Conservation (phyloP, 345 rosid genomes). For the Eutrema japonicum region DNA sequence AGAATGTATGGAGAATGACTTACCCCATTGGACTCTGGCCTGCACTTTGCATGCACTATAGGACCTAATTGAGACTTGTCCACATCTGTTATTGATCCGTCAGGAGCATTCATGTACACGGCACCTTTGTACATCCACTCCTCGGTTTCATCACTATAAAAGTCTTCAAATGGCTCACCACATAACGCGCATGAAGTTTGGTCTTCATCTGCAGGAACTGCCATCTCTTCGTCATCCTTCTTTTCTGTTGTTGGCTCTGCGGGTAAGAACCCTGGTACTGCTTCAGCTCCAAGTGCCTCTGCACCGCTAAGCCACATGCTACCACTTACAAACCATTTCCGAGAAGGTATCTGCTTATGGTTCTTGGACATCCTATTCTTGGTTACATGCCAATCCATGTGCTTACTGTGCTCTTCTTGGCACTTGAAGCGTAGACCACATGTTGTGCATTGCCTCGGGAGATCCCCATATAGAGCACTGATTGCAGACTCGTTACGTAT, state of each 20-base stretch:
- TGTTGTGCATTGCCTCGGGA: slow-evolving; percentile 96
- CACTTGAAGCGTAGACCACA: slow-evolving; percentile 93
- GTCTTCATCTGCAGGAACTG: slow-evolving; percentile 99
- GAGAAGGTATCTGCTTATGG: slow-evolving; percentile 92
- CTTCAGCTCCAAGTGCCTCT: slow-evolving; percentile 90
- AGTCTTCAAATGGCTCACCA: slow-evolving; percentile 96
- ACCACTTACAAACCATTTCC: slow-evolving; percentile 96
- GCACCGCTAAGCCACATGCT: slow-evolving; percentile 99
- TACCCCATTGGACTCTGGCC: slow-evolving; percentile 76
- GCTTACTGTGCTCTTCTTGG: slow-evolving; percentile 96
- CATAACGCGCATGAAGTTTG: slow-evolving; percentile 91
- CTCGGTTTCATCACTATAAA: slow-evolving; percentile 94
- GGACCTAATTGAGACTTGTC: slow-evolving; percentile 91
- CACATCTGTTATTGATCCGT: slow-evolving; percentile 58
- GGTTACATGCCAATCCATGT: slow-evolving; percentile 99
- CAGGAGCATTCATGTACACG: slow-evolving; percentile 88
- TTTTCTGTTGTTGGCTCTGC: slow-evolving; percentile 67
- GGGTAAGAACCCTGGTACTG: slow-evolving; percentile 92
- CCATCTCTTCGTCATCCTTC: slow-evolving; percentile 89
- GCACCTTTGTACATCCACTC: slow-evolving; percentile 99
- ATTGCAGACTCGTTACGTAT: slow-evolving; percentile 84
- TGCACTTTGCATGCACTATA: slow-evolving; percentile 98
- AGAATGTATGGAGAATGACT: slow-evolving; percentile 18
- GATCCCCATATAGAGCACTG: slow-evolving; percentile 75
- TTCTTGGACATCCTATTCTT: slow-evolving; percentile 93